Base-by-base conservation (phyloP, 164 flowering plant genomes). In the Vitis labrusca region DNA sequence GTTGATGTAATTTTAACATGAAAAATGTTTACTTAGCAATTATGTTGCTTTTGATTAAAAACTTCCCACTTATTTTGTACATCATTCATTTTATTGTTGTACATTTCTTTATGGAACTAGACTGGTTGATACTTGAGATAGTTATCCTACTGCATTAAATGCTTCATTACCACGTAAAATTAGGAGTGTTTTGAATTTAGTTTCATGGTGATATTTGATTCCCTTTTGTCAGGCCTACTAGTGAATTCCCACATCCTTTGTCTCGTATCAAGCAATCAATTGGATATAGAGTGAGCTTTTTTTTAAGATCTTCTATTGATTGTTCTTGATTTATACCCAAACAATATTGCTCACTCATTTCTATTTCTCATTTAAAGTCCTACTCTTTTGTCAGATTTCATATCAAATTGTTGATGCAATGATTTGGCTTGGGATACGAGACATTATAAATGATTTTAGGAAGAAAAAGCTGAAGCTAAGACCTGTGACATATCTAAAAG, bases 381-480 rank as follows among this genome's bases (percentile, higher is more conserved):
- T 29, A 29, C 47, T 32, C 37, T 50, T 61, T 62, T n/a, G 63
- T 63, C 84, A 78, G 84, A 71, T 81, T 2, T 81, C 82, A 4
- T 81, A 81, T 65, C 79, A 78, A 73, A 76, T 81, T 69, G 84
- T 81, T 47, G 82, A 81, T 66, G 71, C 80, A 52, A 16, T 81
- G 17, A 78, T 81, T 32, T 78, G 82, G 81, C 82, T 81, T 23
- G 84, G 84, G 56, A 81, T 81, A 53, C 77, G 84, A n/a, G 84
- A 81, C 64, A 73, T 81, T 9, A 75, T 81, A 19, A 78, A 81
- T 67, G 80, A 73, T 11, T 76, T 78, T 63, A 78, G 84, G 62
- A 81, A 81, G 80, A 81, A 81, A 56, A 57, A 58, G 73, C 64
- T 81, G 79, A 78, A 71, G 71, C 70, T 78, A 58, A 73, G 84